Evolutionary conservation across 371 early-diverging fungal species (phyloP), one percentile per base, ranked within the genome.

Genomic region (Mucor saturninus): DNA sequence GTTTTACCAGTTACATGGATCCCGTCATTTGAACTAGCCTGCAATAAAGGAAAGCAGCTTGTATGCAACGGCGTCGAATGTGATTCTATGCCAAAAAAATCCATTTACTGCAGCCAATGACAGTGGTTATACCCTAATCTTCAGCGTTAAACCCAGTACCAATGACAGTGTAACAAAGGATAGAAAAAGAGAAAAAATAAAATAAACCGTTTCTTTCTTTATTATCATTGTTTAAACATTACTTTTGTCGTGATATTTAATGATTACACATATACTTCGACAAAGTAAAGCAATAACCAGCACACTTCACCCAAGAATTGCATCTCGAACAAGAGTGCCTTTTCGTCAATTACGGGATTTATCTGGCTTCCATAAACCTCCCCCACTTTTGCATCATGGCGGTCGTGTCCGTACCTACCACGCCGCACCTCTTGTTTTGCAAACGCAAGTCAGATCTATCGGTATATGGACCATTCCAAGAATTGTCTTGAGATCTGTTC

Each of bases 381-480:
- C 66, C 14, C 70, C 76, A 1, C 56, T 76, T 39, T 28, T 76
- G 38, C 67, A 69, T 30, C 73, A 68, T 45, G 51, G 70, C 9
- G 42, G 67, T 49, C 73, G 75, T 42, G 54, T 60, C 13, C 73
- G 73, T 2, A 60, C 73, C 5, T 75, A 71, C 49, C 73, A 73
- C 42, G 58, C 71, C 51, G 69, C 68, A 5, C 63, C 71, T 14
- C 52, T 74, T 14, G 48, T 61, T 11, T 54, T 74, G 13, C 68
- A 68, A 14, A 54, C 59, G 5, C 77, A 77, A 55, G 64, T 75
- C 3, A 57, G 79, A 52, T 53, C 72, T 5, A 65, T 77, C 43
- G 62, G 59, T 2, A 62, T 80, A 26, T 65, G 67, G 37, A 46
- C 75, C 5, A 54, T 75, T 13, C 73, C 81, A 3, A 68, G 72